Conservation (phyloP, 2,329 filamentous ascomycete genomes). For the Neofusicoccum cordaticola region DNA sequence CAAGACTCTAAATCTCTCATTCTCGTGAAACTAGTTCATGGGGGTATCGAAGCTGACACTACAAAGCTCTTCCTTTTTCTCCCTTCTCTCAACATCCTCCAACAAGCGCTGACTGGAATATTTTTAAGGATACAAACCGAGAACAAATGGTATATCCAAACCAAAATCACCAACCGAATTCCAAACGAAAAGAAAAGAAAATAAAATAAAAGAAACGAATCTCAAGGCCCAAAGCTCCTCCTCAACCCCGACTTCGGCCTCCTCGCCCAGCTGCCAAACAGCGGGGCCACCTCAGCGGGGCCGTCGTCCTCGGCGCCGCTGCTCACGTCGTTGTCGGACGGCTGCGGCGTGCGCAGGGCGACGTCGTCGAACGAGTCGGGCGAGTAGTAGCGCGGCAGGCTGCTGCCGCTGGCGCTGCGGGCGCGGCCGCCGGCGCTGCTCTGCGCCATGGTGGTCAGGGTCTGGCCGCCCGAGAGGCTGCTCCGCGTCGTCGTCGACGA, state of each 20-base stretch:
- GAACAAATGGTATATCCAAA: not conserved
- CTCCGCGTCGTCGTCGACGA: not conserved
- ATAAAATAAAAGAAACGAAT: not conserved
- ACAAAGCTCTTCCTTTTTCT: not conserved
- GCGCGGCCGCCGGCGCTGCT: not conserved
- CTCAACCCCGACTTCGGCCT: not conserved
- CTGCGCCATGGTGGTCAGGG: not conserved
- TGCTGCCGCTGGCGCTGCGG: slow-evolving; percentile 4
- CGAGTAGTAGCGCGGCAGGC: slow-evolving; percentile 5
- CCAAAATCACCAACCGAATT: not conserved
- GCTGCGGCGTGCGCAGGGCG: not conserved
- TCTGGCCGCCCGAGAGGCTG: not conserved
- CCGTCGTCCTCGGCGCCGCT: not conserved
- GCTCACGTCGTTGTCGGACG: not conserved
- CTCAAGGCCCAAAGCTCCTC: slow-evolving; percentile 5
- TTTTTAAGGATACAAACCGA: not conserved
- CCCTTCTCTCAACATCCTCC: not conserved
- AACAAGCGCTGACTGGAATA: no score
- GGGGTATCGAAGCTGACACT: slow-evolving; percentile 8
- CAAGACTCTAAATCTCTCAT: not conserved
- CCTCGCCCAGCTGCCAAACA: not conserved
- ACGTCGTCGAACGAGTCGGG: slow-evolving; percentile 3
- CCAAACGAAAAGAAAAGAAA: not conserved
- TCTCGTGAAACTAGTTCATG: not conserved
- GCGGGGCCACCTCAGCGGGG: not conserved